Conservation (phyloP, 495 filamentous ascomycete genomes). For the Elaphomyces granulatus region DNA sequence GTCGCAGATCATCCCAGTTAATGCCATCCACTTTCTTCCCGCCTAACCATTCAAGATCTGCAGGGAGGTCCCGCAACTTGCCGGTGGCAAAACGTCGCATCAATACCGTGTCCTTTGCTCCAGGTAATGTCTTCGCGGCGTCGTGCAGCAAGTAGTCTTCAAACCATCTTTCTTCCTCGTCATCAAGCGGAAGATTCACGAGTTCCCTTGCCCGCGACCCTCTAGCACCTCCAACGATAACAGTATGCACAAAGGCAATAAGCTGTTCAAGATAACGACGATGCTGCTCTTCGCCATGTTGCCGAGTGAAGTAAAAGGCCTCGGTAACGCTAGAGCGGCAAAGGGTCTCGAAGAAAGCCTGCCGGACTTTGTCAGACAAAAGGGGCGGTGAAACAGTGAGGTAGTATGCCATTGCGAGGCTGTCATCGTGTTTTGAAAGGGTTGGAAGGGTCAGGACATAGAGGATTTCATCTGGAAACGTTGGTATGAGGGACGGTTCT, state of each 20-base stretch:
- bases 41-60: constrained; percentile 27
- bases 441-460: constrained; percentile 46
- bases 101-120: constrained; percentile 52
- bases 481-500: constrained; percentile 60
- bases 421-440: constrained; percentile 44
- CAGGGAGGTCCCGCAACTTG: constrained; percentile 22
- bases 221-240: constrained; percentile 27
- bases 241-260: constrained; percentile 45
- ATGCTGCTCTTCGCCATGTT: constrained; percentile 43
- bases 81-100: constrained; percentile 50
- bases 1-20: constrained; percentile 36
- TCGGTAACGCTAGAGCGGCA: constrained; percentile 53
- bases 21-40: constrained; percentile 37
- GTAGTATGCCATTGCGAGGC: constrained; percentile 60
- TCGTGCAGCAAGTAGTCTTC: constrained; percentile 46
- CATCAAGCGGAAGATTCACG: constrained; percentile 51
- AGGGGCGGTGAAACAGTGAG: constrained; percentile 54
- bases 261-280: constrained; percentile 49
- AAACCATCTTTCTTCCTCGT: constrained; percentile 60
- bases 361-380: constrained; percentile 39
- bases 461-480: constrained; percentile 70
- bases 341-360: constrained; percentile 50
- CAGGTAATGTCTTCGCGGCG: constrained; percentile 43
- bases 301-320: constrained; percentile 58
- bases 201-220: constrained; percentile 50